These are phyloP conservation scores for Cubamyces lactineus DNA, from an alignment of 768 basidiomycete genomes.

Conservation along the genomic window DNA sequence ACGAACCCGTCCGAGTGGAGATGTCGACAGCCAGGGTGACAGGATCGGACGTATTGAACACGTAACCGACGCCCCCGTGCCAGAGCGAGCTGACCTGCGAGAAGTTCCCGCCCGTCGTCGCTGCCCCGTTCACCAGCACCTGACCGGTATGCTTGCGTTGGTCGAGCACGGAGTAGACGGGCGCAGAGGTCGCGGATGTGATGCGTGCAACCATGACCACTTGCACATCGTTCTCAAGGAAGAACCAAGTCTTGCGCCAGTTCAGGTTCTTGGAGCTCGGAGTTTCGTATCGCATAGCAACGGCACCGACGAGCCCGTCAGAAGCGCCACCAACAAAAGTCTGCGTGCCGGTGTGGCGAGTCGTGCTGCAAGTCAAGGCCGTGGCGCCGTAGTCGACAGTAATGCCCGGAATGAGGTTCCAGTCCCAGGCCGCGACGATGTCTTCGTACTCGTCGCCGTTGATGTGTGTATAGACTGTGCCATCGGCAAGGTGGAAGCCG, in stretches of 20 bases:
- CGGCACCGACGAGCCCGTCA: constrained; percentile 54
- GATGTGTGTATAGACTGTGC: constrained; percentile 59
- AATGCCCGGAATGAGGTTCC: constrained; percentile 71
- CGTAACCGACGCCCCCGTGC: constrained; percentile 65
- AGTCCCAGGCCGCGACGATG: constrained; percentile 70
- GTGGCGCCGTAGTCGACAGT: constrained; percentile 65
- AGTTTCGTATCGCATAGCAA: constrained; percentile 66
- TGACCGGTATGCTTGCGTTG: constrained; percentile 50
- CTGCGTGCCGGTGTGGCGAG: constrained; percentile 49
- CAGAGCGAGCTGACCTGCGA: constrained; percentile 47
- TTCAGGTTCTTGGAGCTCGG: constrained; percentile 53
- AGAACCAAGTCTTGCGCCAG: constrained; percentile 74
- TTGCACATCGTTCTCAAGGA: constrained; percentile 61
- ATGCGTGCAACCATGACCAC: constrained; percentile 61
- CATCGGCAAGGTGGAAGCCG: constrained; percentile 72
- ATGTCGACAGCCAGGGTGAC: constrained; percentile 42
- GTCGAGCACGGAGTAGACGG: constrained; percentile 64
- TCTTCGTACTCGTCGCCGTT: constrained; percentile 70
- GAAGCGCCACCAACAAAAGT: constrained; percentile 65
- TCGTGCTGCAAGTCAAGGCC: constrained; percentile 47
- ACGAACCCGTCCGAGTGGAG: constrained; percentile 54
- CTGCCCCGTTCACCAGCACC: constrained; percentile 45
- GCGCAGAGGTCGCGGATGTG: constrained; percentile 46
- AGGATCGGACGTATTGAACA: constrained; percentile 41
- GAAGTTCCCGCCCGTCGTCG: constrained; percentile 29